Evolutionary conservation across 2,329 filamentous ascomycete genomes (phyloP).

Genomic region (Penicillium sp.): DNA sequence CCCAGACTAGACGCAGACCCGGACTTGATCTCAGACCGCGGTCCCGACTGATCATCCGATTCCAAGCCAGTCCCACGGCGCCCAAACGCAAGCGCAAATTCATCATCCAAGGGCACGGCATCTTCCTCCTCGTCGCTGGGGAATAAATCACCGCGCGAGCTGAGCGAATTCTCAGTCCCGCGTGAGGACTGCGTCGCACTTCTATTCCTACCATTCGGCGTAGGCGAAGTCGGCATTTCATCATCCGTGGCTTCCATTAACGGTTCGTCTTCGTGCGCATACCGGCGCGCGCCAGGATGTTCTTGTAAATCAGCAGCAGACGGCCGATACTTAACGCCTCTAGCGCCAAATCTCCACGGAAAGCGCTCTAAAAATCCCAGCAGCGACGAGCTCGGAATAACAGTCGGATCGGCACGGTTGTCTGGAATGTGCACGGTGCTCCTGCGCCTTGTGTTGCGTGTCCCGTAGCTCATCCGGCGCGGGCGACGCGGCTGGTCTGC

Average conservation of each 20-base stretch:
- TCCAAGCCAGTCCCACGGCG: constrained; percentile 62
- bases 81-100: constrained; percentile 82
- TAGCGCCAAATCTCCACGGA: constrained; percentile 80
- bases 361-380: constrained; percentile 82
- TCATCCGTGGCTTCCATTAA: constrained; percentile 66
- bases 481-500: constrained; percentile 70
- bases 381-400: constrained; percentile 85
- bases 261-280: constrained; percentile 66
- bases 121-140: constrained; percentile 93
- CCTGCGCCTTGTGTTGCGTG: constrained; percentile 62
- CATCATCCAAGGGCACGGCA: constrained; percentile 87
- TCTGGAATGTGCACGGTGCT: constrained; percentile 56
- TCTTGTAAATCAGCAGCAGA: constrained; percentile 89
- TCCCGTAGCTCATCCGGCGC: constrained; percentile 87
- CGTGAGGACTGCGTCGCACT: constrained; percentile 80
- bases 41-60: constrained; percentile 71
- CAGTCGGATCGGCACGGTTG: constrained; percentile 69
- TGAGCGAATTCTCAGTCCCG: constrained; percentile 80
- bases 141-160: constrained; percentile 86
- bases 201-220: constrained; percentile 52
- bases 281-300: constrained; percentile 63
- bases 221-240: constrained; percentile 25
- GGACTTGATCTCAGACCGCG: constrained; percentile 52
- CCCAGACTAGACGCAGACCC: constrained; percentile 51
- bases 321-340: constrained; percentile 81